phyloP scores from a whole-genome alignment of 495 filamentous ascomycete genomes.

The Penicillium cinerascens region DNA sequence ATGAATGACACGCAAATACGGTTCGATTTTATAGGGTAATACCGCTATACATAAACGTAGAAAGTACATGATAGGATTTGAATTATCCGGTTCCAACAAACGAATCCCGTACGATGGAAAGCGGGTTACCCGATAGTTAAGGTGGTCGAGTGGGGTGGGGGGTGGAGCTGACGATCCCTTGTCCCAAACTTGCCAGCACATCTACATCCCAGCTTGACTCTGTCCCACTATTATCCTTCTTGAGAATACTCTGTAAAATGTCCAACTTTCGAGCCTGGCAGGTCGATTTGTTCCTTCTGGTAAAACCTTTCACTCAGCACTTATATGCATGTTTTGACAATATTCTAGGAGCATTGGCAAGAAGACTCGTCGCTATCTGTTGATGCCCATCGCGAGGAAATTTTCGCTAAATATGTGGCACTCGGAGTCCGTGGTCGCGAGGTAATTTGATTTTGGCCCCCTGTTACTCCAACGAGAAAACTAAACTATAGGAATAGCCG shows the following conservation, averaged over 20 bases:
- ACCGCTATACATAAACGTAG: too few relatives aligned
- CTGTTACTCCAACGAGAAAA: background rate
- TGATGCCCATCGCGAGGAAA: conserved; percentile 5
- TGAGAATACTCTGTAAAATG: background rate
- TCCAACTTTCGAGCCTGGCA: background rate
- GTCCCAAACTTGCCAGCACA: background rate
- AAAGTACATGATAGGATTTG: background rate
- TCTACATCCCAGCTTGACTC: background rate
- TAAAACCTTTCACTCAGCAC: background rate
- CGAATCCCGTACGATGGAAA: background rate
- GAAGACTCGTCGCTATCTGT: conserved; percentile 3
- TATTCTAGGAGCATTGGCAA: conserved; percentile 6
- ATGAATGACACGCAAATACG: background rate
- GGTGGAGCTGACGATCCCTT: background rate
- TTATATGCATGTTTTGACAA: background rate
- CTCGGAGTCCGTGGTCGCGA: conserved; percentile 8
- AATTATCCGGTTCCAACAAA: background rate
- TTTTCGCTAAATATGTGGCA: conserved; percentile 3
- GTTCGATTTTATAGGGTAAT: background rate
- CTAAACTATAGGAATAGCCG: background rate
- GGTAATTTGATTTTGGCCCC: background rate
- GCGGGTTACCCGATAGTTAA: conserved; percentile 8
- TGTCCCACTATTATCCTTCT: background rate
- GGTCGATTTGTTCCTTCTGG: conserved; percentile 8
- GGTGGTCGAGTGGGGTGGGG: conserved; percentile 30